Evolutionary conservation across 257 asterid species (phyloP), one percentile per base, ranked within the genome.

Genomic region (Perilla frutescens): DNA sequence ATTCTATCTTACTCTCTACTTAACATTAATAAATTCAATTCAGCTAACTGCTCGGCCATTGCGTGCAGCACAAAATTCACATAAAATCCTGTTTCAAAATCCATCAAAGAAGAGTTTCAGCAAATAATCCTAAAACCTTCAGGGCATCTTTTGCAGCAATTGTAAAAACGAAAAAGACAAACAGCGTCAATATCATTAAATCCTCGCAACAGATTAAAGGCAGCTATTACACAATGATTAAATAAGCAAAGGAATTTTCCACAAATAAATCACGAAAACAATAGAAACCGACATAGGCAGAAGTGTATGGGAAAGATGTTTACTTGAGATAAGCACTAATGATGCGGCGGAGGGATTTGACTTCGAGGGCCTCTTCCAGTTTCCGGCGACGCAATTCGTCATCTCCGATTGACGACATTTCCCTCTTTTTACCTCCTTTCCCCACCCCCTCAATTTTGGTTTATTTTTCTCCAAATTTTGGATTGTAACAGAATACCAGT

Each of bases 311-410:
- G 50, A 78, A 1, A 61, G 36, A 47, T 12, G 44, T 4, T 15
- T 88, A 94, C 99, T 95, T 92, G 86, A 92, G 97, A 84, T 89
- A 95, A 34, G 99, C 98, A 82, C 96, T 95, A 74, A 95, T 87
- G 76, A 95, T 95, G 74, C 98, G 99, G 29, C 96, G 89, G 56
- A 95, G 96, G 55, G 99, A 90, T 84, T 90, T 87, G 63, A 90
- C 88, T 87, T 95, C 98, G 45, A 92, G 89, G 41, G 96, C 97
- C 82, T 84, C 90, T 85, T 95, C 99, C 47, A 82, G 78, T 71
- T 84, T 84, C 86, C 90, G 86, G 71, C 97, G 95, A 66, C 89
- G 89, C 73, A 70, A 48, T 63, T 88, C 92, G 71, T 84, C 96
- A 8, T 82, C 91, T 45, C 79, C 92, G 62, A 71, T 62, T 43